Base-by-base conservation (phyloP, 441 rosid genomes). In the Populus hybrid region DNA sequence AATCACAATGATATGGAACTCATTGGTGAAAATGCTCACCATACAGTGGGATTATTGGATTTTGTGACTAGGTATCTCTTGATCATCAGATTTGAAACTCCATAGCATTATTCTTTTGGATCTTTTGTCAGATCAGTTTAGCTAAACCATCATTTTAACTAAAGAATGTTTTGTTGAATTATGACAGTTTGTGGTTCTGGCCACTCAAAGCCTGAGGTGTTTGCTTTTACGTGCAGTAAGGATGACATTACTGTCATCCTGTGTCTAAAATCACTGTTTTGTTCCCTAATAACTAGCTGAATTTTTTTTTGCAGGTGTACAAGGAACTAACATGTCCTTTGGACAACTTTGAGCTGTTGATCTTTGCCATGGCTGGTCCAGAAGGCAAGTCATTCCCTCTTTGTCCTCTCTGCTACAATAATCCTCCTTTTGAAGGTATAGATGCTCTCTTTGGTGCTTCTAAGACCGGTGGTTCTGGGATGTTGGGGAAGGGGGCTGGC, bases 301-400 rank as follows among this genome's bases (percentile, higher is more conserved):
- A 5, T 61, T 46, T 14, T 3, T 46, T 82, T 70, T 75, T 75
- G 81, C 93, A 95, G 99, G 86, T 95, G 67, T 95, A 93, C 88
- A 95, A 95, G 88, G 98, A 92, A 79, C 90, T 95, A 72, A 86
- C 94, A 21, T 95, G 99, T 80, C 99, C 99, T 32, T 76, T 93
- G 84, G 98, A 95, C 84, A 87, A 88, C 87, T 95, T 93, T 38
- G 99, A 95, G 90, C 93, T 95, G 79, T 82, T 95, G 86, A 81
- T 95, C 82, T 88, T 90, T 84, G 91, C 98, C 78, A 86, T 95
- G 88, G 94, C 90, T 38, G 99, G 99, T 65, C 86, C 96, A 5
- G 99, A 95, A 83, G 96, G 96, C 78, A 93, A 93, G 89, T 91
- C 98, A 50, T 93, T 90, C 86, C 97, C 99, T 1, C 90, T 93